Conservation (phyloP, 148 eudicot species). For the Arctostaphylos glauca region DNA sequence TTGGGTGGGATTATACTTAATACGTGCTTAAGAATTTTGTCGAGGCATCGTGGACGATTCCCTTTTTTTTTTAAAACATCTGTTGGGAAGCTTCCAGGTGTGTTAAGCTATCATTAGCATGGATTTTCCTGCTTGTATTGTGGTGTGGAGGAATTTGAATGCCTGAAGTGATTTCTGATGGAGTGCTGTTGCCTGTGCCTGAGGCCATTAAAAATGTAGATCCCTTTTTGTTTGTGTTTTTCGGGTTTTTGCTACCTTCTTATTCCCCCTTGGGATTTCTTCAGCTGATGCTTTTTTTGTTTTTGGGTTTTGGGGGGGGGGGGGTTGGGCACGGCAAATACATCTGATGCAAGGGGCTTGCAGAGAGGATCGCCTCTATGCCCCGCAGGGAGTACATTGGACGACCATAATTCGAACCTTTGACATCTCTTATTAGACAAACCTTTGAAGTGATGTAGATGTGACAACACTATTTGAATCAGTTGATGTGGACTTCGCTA, state of each 20-base stretch:
- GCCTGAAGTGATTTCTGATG: not conserved
- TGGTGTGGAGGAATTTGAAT: not conserved
- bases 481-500: not conserved
- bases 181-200: not conserved
- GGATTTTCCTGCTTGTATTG: not conserved
- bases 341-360: not conserved
- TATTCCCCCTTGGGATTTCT: not conserved
- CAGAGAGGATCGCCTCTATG: not conserved
- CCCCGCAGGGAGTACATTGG: not conserved
- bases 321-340: no score
- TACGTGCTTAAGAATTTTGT: not conserved
- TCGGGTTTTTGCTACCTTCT: not conserved
- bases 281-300: no score
- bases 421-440: not conserved
- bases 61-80: not conserved
- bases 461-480: constrained; percentile 2
- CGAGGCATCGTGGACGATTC: not conserved
- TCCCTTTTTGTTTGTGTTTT: not conserved
- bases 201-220: not conserved
- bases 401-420: not conserved
- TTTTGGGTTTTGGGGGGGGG: no score
- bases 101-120: not conserved
- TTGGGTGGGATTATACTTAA: not conserved
- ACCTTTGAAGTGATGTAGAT: not conserved
- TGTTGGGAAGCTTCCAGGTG: not conserved